These are phyloP conservation scores for Xylaria sp. DNA, from an alignment of 2,329 filamentous ascomycete species.

Conservation along the genomic window DNA sequence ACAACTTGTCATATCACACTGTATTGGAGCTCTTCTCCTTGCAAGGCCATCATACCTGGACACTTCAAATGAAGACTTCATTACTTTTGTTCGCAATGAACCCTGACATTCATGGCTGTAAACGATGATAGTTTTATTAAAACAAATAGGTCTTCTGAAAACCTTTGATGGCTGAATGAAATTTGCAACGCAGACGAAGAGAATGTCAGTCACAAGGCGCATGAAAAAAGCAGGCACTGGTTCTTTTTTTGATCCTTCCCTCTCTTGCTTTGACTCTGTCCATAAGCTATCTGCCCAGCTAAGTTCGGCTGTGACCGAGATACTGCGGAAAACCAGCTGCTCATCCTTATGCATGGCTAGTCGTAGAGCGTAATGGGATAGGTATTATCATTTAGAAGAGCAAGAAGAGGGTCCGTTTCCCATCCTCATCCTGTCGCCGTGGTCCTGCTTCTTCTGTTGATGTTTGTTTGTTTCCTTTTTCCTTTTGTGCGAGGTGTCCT, in stretches of 20 bases:
- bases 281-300: slow-evolving; percentile 12
- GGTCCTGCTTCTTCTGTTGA: background rate
- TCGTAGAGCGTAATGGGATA: background rate
- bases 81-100: background rate
- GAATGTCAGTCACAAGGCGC: slow-evolving; percentile 8
- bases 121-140: background rate
- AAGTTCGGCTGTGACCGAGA: background rate
- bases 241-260: slow-evolving; percentile 1
- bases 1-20: background rate
- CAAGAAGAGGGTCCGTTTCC: background rate
- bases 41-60: background rate
- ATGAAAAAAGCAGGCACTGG: slow-evolving; percentile 23
- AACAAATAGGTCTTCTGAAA: background rate
- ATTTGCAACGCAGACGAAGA: background rate
- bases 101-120: background rate
- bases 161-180: background rate
- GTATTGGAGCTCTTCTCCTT: background rate
- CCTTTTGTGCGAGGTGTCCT: slow-evolving; percentile 10
- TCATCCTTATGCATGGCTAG: background rate
- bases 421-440: background rate
- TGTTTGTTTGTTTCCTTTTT: slow-evolving; percentile 2
- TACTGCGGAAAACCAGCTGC: slow-evolving; percentile 5
- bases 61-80: background rate
- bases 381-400: slow-evolving; percentile 2
- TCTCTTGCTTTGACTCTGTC: slow-evolving; percentile 15